phyloP scores from a whole-genome alignment of 768 basidiomycete genomes.

The Phanerodontia chrysosporium region DNA sequence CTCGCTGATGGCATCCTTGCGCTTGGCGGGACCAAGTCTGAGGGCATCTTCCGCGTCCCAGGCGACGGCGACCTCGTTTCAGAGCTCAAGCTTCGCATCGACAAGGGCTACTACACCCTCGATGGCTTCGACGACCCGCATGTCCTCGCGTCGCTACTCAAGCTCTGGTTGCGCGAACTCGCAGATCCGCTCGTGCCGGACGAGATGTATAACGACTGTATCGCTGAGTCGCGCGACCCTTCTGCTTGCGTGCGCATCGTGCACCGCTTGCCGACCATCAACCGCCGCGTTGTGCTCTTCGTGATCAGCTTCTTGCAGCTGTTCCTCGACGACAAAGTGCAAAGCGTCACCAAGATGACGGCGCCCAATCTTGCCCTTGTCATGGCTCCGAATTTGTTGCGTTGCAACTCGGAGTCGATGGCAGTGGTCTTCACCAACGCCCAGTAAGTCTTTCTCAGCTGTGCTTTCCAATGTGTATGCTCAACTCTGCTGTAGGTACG shows the following conservation, averaged over 20 bases:
- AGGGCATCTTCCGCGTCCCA: conserved; percentile 91
- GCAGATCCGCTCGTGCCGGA: conserved; percentile 89
- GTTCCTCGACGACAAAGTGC: conserved; percentile 76
- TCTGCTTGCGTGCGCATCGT: conserved; percentile 72
- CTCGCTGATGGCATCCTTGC: conserved; percentile 89
- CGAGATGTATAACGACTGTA: conserved; percentile 89
- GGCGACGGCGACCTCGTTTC: conserved; percentile 88
- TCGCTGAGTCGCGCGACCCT: conserved; percentile 62
- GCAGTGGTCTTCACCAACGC: conserved; percentile 88
- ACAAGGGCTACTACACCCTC: conserved; percentile 86
- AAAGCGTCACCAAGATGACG: conserved; percentile 83
- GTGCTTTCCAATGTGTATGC: too few relatives aligned
- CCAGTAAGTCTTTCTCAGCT: too few relatives aligned
- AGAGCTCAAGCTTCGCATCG: conserved; percentile 84
- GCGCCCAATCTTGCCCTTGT: conserved; percentile 83
- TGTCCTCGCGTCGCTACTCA: conserved; percentile 84
- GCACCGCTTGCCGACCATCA: conserved; percentile 75
- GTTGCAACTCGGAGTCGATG: conserved; percentile 87
- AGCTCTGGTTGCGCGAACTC: conserved; percentile 91
- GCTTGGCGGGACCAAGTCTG: conserved; percentile 76
- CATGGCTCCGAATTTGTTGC: conserved; percentile 86
- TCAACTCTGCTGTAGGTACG: too few relatives aligned
- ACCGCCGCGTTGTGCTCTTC: conserved; percentile 82
- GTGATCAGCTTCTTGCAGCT: conserved; percentile 88
- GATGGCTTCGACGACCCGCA: conserved; percentile 90